Conservation (phyloP, 2,329 filamentous ascomycete species). For the Colletotrichum orbiculare region DNA sequence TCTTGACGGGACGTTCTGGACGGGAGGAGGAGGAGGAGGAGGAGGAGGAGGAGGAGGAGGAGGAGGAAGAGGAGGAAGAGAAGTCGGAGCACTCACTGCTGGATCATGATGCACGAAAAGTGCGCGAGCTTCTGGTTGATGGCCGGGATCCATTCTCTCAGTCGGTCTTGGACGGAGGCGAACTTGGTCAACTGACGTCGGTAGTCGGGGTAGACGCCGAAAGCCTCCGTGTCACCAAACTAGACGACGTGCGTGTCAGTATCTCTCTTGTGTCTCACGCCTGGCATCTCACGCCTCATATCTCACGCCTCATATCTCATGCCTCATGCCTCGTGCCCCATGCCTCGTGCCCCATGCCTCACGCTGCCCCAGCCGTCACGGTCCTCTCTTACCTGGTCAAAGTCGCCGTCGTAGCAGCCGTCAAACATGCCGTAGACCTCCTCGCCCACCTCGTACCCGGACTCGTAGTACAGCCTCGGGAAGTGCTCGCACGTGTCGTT, state of each 20-base stretch:
- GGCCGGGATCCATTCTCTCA: slow-evolving; percentile 71
- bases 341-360: too few relatives aligned
- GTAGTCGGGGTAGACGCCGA: slow-evolving; percentile 72
- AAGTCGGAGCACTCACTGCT: slow-evolving; percentile 44
- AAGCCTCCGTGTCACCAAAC: slow-evolving; percentile 72
- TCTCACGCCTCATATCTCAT: too few relatives aligned
- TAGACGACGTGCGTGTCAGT: neutral
- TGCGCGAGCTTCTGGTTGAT: slow-evolving; percentile 67
- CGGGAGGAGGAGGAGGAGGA: neutral
- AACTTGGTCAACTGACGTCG: slow-evolving; percentile 74
- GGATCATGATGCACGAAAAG: slow-evolving; percentile 72
- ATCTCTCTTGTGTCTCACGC: neutral
- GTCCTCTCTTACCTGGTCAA: slow-evolving; percentile 55
- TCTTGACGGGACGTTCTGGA: too few relatives aligned
- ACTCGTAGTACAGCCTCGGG: slow-evolving; percentile 70
- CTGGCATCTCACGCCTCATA: neutral
- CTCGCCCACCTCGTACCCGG: slow-evolving; percentile 60
- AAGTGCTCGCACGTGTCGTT: slow-evolving; percentile 63
- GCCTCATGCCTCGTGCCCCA: too few relatives aligned
- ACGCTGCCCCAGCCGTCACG: too few relatives aligned
- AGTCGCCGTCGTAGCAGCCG: slow-evolving; percentile 72
- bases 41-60: neutral
- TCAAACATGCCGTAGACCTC: slow-evolving; percentile 58
- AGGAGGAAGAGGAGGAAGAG: neutral
- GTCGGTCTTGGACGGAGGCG: slow-evolving; percentile 73